These are phyloP conservation scores for Cucumis melo DNA, from an alignment of 306 rosid genomes.

Conservation along the genomic window DNA sequence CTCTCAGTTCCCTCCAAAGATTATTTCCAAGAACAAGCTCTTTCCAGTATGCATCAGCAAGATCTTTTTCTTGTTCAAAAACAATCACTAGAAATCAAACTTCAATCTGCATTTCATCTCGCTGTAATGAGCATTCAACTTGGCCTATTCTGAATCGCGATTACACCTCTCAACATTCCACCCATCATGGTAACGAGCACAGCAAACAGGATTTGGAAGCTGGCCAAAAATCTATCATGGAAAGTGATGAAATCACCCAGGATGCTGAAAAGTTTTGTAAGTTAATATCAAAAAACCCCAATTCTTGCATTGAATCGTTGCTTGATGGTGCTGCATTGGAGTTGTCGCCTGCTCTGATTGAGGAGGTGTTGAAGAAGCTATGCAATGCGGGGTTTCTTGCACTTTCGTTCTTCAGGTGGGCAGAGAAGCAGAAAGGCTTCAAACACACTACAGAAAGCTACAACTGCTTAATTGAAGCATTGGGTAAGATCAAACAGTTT, in stretches of 20 bases:
- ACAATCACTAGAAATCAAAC: not conserved
- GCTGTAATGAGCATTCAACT: not conserved
- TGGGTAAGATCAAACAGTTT: slow-evolving; percentile 77
- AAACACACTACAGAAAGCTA: slow-evolving; percentile 35
- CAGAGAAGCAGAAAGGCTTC: slow-evolving; percentile 54
- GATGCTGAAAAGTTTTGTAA: slow-evolving; percentile 36
- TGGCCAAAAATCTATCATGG: slow-evolving; percentile 10
- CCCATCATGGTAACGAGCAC: not conserved
- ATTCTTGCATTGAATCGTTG: slow-evolving; percentile 18
- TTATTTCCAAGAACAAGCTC: slow-evolving; percentile 12
- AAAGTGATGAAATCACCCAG: not conserved
- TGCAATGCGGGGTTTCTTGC: slow-evolving; percentile 69
- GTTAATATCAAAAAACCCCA: slow-evolving; percentile 21
- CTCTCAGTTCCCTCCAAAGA: slow-evolving; percentile 4
- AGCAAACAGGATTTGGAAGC: slow-evolving; percentile 1
- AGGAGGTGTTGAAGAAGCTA: slow-evolving; percentile 53
- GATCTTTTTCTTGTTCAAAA: slow-evolving; percentile 5
- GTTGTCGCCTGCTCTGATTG: slow-evolving; percentile 31
- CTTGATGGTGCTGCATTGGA: slow-evolving; percentile 22
- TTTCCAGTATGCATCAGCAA: slow-evolving; percentile 2
- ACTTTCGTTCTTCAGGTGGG: slow-evolving; percentile 73
- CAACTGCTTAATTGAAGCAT: slow-evolving; percentile 54
- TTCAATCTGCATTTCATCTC: not conserved
- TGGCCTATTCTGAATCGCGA: not conserved
- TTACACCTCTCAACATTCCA: slow-evolving; percentile 7